A percentile compares a stretch with the other conserved stretches of the same genome.
Evolutionary conservation across 2,329 filamentous ascomycete species (phyloP).

Genomic region (Juglanconis sp.): DNA sequence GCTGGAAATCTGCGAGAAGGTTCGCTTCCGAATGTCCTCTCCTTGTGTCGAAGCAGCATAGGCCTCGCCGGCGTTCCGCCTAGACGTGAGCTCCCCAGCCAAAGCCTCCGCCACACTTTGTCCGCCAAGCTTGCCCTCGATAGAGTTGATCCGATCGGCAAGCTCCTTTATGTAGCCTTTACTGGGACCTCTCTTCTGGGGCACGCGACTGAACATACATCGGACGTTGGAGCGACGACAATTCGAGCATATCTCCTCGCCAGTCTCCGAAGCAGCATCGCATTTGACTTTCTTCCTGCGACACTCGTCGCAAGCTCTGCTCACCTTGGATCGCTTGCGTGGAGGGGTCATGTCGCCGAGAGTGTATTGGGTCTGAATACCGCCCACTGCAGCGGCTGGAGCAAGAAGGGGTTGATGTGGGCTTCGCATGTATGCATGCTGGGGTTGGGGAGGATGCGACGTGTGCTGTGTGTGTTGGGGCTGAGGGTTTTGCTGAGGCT

Average conservation of each 20-base stretch:
- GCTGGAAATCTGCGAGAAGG: slow-evolving; percentile 45
- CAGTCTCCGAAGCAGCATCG: slow-evolving; percentile 73
- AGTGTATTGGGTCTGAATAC: slow-evolving; percentile 43
- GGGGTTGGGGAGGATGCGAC: slow-evolving; percentile 26
- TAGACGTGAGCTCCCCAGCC: slow-evolving; percentile 33
- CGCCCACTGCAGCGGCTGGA: slow-evolving; percentile 33
- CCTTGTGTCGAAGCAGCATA: slow-evolving; percentile 47
- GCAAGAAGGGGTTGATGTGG: slow-evolving; percentile 26
- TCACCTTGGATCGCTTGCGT: slow-evolving; percentile 80
- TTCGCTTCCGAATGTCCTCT: slow-evolving; percentile 42
- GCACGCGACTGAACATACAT: slow-evolving; percentile 83
- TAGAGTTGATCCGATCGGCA: slow-evolving; percentile 76
- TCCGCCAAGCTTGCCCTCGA: slow-evolving; percentile 72
- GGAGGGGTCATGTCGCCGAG: slow-evolving; percentile 60
- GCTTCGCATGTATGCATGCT: slow-evolving; percentile 26
- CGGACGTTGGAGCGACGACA: slow-evolving; percentile 72
- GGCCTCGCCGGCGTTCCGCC: slow-evolving; percentile 44
- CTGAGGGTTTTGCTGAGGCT: slow-evolving; percentile 22
- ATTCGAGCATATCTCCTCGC: slow-evolving; percentile 73
- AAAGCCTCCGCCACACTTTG: slow-evolving; percentile 44
- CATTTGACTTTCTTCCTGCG: slow-evolving; percentile 88
- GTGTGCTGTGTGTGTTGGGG: slow-evolving; percentile 2
- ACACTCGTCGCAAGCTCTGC: slow-evolving; percentile 85
- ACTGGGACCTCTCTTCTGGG: slow-evolving; percentile 83
- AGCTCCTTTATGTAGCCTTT: slow-evolving; percentile 95